Evolutionary conservation across 2,329 filamentous ascomycete species (phyloP).

Genomic region (Beauveria medogensis): DNA sequence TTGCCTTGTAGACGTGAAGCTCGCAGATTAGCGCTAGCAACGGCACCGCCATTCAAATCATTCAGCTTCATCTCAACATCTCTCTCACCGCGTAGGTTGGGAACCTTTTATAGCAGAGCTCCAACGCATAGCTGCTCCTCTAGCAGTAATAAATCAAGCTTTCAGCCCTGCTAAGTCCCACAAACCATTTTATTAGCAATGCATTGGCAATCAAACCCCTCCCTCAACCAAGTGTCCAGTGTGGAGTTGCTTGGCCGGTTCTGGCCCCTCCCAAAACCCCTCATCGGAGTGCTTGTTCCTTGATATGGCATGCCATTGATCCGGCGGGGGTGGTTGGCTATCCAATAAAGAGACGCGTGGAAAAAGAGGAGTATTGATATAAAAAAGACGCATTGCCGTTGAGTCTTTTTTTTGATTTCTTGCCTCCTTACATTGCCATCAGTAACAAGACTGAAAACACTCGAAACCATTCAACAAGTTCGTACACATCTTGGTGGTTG

Average conservation of each 20-base stretch:
- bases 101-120: too few species aligned
- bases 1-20: neutral
- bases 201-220: neutral
- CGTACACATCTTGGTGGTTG: neutral
- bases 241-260: neutral
- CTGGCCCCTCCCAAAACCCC: neutral
- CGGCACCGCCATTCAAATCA: neutral
- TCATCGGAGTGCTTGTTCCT: constrained; percentile 4
- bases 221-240: neutral
- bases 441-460: neutral
- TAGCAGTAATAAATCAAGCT: neutral
- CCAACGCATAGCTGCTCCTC: too few species aligned
- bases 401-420: neutral
- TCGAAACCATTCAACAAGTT: neutral
- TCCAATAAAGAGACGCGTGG: neutral
- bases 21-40: neutral
- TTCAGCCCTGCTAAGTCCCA: neutral
- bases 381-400: constrained; percentile 1
- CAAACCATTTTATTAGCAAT: neutral
- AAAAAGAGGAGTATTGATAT: constrained; percentile 8
- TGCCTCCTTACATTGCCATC: neutral
- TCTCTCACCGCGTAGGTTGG: neutral
- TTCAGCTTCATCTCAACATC: neutral
- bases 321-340: neutral
- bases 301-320: neutral